These are phyloP conservation scores for Sesbania bispinosa DNA, from an alignment of 306 rosid species.

Conservation along the genomic window DNA sequence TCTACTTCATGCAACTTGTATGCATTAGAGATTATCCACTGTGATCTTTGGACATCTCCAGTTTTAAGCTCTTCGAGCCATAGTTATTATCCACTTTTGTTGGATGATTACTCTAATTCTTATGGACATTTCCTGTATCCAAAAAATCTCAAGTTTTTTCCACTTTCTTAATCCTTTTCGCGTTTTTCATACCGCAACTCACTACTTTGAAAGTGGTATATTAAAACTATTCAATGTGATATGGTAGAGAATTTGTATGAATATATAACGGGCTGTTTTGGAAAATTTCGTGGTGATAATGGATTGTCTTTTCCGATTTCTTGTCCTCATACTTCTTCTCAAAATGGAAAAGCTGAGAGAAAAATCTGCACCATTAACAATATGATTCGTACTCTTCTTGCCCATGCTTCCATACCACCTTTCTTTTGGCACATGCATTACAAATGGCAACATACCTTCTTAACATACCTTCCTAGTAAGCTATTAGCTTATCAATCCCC, in stretches of 20 bases:
- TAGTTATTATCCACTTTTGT: background rate
- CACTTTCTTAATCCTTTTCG: background rate
- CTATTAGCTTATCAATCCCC: background rate
- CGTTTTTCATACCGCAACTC: background rate
- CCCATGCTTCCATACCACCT: background rate
- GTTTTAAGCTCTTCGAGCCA: background rate
- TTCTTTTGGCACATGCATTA: background rate
- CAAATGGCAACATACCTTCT: background rate
- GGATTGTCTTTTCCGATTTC: background rate
- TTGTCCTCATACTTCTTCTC: background rate
- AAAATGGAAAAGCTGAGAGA: background rate
- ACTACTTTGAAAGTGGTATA: background rate
- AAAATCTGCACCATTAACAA: background rate
- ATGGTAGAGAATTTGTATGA: background rate
- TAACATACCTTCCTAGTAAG: background rate
- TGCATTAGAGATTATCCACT: background rate
- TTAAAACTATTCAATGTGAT: background rate
- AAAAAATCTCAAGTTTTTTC: background rate
- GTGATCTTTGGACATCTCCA: background rate
- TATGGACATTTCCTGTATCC: background rate
- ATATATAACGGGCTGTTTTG: no score
- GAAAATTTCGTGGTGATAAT: no score
- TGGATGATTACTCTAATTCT: background rate
- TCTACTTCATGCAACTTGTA: background rate
- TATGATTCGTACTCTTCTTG: background rate